Conservation (phyloP, 768 basidiomycete species). For the Amyloporia xantha region DNA sequence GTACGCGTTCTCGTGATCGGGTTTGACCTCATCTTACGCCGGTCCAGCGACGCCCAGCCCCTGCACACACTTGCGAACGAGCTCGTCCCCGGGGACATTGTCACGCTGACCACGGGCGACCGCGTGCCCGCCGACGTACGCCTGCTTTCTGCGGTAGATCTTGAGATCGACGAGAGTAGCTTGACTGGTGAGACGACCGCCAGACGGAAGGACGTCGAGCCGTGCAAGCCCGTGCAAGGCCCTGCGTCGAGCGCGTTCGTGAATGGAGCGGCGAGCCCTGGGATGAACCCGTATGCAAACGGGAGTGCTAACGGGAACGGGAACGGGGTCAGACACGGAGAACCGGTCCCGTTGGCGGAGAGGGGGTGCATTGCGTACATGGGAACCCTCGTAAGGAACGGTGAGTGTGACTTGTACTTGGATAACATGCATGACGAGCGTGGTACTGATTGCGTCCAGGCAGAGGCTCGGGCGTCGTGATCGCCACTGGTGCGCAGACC, state of each 20-base stretch:
- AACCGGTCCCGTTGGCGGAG: conserved; percentile 64
- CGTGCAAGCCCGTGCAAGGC: conserved; percentile 40
- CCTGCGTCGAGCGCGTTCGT: background rate
- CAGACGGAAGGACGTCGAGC: conserved; percentile 56
- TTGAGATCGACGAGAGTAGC: conserved; percentile 94
- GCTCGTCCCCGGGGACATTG: conserved; percentile 92
- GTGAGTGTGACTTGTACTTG: conserved; percentile 29
- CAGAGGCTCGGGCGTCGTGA: conserved; percentile 79
- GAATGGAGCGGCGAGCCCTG: background rate
- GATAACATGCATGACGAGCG: too few species aligned
- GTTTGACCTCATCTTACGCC: background rate
- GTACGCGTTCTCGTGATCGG: conserved; percentile 16
- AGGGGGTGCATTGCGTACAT: conserved; percentile 87
- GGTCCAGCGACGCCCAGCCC: conserved; percentile 48
- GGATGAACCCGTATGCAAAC: conserved; percentile 8
- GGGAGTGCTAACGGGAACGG: conserved; percentile 14
- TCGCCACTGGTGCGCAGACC: conserved; percentile 77
- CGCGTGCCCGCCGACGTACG: conserved; percentile 93
- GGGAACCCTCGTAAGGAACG: conserved; percentile 92
- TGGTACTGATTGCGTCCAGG: conserved; percentile 38
- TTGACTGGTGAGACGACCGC: conserved; percentile 90
- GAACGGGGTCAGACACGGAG: conserved; percentile 26
- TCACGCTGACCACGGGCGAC: conserved; percentile 86
- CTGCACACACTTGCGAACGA: conserved; percentile 89
- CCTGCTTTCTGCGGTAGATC: conserved; percentile 69